These are phyloP conservation scores for Jacaranda copaia DNA, from an alignment of 257 asterid genomes.

Conservation along the genomic window DNA sequence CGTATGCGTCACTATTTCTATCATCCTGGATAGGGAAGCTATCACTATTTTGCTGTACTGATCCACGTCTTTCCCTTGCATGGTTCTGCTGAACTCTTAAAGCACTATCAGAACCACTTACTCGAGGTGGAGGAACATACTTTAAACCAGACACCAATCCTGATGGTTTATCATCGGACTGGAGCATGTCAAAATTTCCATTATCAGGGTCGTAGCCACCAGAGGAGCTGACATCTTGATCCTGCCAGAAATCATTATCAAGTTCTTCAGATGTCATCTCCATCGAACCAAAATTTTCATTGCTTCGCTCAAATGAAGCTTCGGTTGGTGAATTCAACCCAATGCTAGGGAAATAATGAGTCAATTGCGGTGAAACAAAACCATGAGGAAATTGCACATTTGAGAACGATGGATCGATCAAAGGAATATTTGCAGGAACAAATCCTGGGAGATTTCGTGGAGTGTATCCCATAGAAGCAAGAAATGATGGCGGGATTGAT, in stretches of 20 bases:
- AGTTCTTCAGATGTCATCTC: conserved; percentile 63
- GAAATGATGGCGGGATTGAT: conserved; percentile 77
- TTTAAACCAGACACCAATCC: conserved; percentile 56
- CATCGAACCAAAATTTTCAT: conserved; percentile 60
- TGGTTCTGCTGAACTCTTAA: conserved; percentile 65
- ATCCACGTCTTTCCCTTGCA: conserved; percentile 62
- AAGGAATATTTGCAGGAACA: conserved; percentile 57
- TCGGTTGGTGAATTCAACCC: conserved; percentile 64
- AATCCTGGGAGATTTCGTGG: conserved; percentile 76
- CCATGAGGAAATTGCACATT: conserved; percentile 72
- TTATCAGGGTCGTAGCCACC: conserved; percentile 59
- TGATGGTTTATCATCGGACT: conserved; percentile 58
- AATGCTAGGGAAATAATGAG: conserved; percentile 65
- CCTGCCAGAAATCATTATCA: conserved; percentile 74
- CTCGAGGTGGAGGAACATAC: conserved; percentile 72
- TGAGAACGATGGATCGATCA: conserved; percentile 61
- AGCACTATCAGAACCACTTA: conserved; percentile 51
- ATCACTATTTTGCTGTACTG: conserved; percentile 59
- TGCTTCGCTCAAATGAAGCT: conserved; percentile 60
- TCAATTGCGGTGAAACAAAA: conserved; percentile 63
- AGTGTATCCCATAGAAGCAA: conserved; percentile 80
- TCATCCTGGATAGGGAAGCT: conserved; percentile 58
- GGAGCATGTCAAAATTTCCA: conserved; percentile 57
- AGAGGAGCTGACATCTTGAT: conserved; percentile 61
- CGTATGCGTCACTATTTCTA: conserved; percentile 59